phyloP scores from a whole-genome alignment of 306 rosid genomes.

The Neltuma alba region DNA sequence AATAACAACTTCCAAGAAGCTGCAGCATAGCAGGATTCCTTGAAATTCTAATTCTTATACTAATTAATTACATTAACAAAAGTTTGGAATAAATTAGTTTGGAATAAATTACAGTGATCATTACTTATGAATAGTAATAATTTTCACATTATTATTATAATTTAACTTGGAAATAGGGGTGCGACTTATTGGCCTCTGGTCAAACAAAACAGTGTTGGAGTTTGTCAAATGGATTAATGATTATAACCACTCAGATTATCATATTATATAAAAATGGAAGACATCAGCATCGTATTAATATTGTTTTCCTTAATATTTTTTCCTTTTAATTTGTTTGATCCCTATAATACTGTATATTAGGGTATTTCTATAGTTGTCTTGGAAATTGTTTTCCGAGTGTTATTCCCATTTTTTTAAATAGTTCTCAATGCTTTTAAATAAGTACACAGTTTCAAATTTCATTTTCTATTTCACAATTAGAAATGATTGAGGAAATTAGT shows the following conservation, averaged over 20 bases:
- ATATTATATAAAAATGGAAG: too few species aligned
- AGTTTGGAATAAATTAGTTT: too few species aligned
- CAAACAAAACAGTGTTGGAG: neutral
- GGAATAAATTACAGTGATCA: neutral
- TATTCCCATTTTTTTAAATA: neutral
- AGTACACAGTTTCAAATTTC: neutral
- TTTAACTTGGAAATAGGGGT: too few species aligned
- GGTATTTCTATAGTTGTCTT: too few species aligned
- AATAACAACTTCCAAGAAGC: slow-evolving; percentile 34
- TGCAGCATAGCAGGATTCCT: slow-evolving; percentile 23
- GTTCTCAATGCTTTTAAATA: neutral
- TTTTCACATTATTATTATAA: neutral
- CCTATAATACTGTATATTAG: too few species aligned
- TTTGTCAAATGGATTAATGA: neutral
- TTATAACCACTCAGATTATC: too few species aligned
- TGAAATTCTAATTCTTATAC: too few species aligned
- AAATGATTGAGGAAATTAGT: neutral
- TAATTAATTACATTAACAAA: neutral
- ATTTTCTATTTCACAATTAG: neutral
- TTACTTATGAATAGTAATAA: neutral
- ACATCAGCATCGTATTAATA: neutral
- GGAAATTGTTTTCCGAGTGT: too few species aligned
- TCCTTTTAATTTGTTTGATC: too few species aligned
- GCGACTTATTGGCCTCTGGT: neutral
- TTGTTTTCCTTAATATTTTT: neutral